Evolutionary conservation across 108 stramenopile species (phyloP), one percentile per base, ranked within the genome.

Genomic region (Cyclotella kingstonii): DNA sequence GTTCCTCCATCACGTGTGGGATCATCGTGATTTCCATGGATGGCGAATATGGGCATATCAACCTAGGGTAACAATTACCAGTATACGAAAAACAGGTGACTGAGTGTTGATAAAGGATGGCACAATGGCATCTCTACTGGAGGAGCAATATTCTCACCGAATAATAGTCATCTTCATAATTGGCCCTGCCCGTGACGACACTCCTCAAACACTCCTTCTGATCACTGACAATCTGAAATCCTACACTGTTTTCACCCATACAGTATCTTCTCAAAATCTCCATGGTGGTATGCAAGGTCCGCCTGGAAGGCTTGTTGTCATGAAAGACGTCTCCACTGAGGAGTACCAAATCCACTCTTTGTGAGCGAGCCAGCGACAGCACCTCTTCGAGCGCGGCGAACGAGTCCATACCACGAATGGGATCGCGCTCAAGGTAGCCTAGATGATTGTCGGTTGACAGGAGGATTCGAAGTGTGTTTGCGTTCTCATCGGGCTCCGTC

Each of bases 1-100:
- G 65, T 62, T 0, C 78, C 72, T 2, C 82, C 90, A 17, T 96
- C 90, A 7, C 94, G 76, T 29, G 86, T 87, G 7, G 98, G 96
- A 73, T 97, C 95, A 54, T 98, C 98, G 73, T 99, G 98, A 79
- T 99, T 99, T 12, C 98, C 98, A 63, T 98, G 97, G 56, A 99
- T 96, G 65, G 85, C 54, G 59, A 99, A 97, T 40, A 99, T 82
- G n/a, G 98, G 97, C 30, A 98, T 78, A 58, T 94, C 87, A 10
- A 98, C 94, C 70, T 70, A 6, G 23, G 18, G 19, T 19, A 8
- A 43, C 9, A 51, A 7, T 21, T 12, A 39, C n/a, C n/a, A n/a
- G n/a, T n/a, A n/a, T n/a, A n/a, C n/a, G n/a, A n/a, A n/a, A n/a
- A n/a, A n/a, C n/a, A n/a, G n/a, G n/a, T n/a, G n/a, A n/a, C n/a